Conservation (phyloP, 1,139 yeast genomes). For the Blastobotrys persicus region DNA sequence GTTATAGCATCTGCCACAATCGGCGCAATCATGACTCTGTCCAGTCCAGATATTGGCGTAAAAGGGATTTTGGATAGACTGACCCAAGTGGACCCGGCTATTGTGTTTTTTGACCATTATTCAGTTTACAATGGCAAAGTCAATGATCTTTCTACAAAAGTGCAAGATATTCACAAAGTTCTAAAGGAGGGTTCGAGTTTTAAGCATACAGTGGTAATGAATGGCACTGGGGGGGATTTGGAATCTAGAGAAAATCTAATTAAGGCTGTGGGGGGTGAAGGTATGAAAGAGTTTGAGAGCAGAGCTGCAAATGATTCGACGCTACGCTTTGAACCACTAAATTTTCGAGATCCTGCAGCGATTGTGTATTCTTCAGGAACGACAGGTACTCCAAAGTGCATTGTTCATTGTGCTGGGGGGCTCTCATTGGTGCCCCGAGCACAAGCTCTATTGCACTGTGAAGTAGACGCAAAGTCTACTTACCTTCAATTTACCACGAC, state of each 20-base stretch:
- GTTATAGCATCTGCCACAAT: slow-evolving; percentile 1
- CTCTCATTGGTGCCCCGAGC: background rate
- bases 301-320: background rate
- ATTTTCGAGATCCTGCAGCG: slow-evolving; percentile 5
- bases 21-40: slow-evolving; percentile 4
- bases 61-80: slow-evolving; percentile 5
- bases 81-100: slow-evolving; percentile 5
- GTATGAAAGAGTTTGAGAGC: background rate
- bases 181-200: background rate
- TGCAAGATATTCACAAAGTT: background rate
- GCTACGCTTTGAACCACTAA: background rate
- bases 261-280: background rate
- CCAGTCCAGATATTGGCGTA: slow-evolving; percentile 5
- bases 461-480: background rate
- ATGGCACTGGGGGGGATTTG: background rate
- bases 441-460: slow-evolving; percentile 4
- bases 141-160: background rate
- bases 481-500: slow-evolving; percentile 6
- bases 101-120: slow-evolving; percentile 9
- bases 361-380: slow-evolving; percentile 6
- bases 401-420: slow-evolving; percentile 7
- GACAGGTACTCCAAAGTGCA: slow-evolving; percentile 7
- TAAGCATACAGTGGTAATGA: slow-evolving; percentile 1
- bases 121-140: slow-evolving; percentile 5
- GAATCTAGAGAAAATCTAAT: background rate